Conservation (phyloP, 2,329 filamentous ascomycete species). For the Westerdykella sp. region DNA sequence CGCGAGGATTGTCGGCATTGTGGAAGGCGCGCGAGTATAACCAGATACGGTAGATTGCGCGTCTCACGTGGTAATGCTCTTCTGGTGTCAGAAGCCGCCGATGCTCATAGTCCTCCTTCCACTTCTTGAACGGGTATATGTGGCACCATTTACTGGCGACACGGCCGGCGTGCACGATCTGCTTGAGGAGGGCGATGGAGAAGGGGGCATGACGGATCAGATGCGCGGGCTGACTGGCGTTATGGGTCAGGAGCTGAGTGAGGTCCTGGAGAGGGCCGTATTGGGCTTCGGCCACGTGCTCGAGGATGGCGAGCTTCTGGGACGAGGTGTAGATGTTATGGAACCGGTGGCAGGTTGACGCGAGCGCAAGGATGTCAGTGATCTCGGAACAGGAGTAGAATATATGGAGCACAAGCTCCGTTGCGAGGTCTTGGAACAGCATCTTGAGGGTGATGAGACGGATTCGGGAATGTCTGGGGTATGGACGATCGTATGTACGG, state of each 20-base stretch:
- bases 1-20: slow-evolving; percentile 46
- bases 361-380: slow-evolving; percentile 49
- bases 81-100: slow-evolving; percentile 47
- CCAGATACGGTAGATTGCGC: slow-evolving; percentile 57
- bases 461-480: not conserved
- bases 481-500: too few relatives aligned
- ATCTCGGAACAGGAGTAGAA: slow-evolving; percentile 50
- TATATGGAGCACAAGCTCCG: slow-evolving; percentile 54
- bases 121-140: slow-evolving; percentile 60
- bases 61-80: slow-evolving; percentile 49
- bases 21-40: slow-evolving; percentile 56
- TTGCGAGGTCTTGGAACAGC: slow-evolving; percentile 51
- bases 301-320: slow-evolving; percentile 51
- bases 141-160: slow-evolving; percentile 53
- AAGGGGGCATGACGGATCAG: slow-evolving; percentile 47
- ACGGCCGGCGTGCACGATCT: slow-evolving; percentile 49
- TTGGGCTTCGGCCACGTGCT: slow-evolving; percentile 48
- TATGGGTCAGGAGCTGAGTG: slow-evolving; percentile 55
- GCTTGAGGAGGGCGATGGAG: slow-evolving; percentile 50
- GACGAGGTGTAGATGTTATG: slow-evolving; percentile 48
- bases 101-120: slow-evolving; percentile 52
- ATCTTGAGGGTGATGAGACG: slow-evolving; percentile 35
- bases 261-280: slow-evolving; percentile 55
- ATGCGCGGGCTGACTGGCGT: slow-evolving; percentile 54
- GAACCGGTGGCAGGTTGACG: slow-evolving; percentile 51